Conservation (phyloP, 2,329 filamentous ascomycete species). For the Fonsecaea nubica region DNA sequence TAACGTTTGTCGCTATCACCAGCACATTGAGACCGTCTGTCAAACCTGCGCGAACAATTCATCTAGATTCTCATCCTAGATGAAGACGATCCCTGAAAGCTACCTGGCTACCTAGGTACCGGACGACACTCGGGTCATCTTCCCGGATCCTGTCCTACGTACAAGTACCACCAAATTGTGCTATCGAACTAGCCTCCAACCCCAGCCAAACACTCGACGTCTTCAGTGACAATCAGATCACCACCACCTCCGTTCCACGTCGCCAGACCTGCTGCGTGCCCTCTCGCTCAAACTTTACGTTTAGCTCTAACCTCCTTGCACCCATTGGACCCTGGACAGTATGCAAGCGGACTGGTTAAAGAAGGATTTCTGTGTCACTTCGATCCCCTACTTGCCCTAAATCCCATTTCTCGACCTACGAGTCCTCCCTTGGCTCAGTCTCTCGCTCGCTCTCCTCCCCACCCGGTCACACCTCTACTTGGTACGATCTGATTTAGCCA, state of each 20-base stretch:
- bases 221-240: background rate
- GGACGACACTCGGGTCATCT: background rate
- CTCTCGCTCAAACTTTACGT: background rate
- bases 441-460: slow-evolving; percentile 7
- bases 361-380: background rate
- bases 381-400: background rate
- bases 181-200: slow-evolving; percentile 6
- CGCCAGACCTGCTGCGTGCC: background rate
- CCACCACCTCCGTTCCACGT: background rate
- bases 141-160: background rate
- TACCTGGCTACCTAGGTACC: too few relatives aligned
- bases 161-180: background rate
- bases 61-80: background rate
- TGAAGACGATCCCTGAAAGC: background rate
- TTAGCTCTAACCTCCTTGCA: background rate
- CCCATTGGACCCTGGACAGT: background rate
- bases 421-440: slow-evolving; percentile 8
- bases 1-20: background rate
- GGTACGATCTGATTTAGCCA: slow-evolving; percentile 1
- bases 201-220: slow-evolving; percentile 2
- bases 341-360: background rate
- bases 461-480: slow-evolving; percentile 3
- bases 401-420: slow-evolving; percentile 10
- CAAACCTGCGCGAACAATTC: background rate
- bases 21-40: background rate